These are phyloP conservation scores for Trametes villosa DNA, from an alignment of 768 basidiomycete genomes.

Conservation along the genomic window DNA sequence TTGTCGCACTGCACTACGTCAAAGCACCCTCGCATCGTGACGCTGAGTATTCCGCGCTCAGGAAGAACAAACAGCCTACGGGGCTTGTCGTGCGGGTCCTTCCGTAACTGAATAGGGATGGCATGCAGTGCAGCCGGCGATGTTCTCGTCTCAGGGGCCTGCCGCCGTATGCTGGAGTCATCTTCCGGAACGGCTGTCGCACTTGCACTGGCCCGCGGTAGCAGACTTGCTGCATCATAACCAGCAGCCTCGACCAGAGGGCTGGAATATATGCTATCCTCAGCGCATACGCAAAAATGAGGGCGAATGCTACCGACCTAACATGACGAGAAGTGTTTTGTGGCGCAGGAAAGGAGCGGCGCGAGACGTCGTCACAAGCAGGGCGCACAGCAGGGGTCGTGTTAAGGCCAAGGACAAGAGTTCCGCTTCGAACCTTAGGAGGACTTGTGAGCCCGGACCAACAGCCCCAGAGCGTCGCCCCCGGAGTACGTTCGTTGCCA, in stretches of 20 bases:
- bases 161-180: background rate
- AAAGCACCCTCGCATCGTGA: constrained; percentile 47
- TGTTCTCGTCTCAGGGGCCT: background rate
- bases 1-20: constrained; percentile 21
- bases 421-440: constrained; percentile 2
- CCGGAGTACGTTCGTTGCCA: background rate
- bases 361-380: no score
- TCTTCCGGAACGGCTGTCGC: no score
- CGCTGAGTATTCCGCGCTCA: constrained; percentile 28
- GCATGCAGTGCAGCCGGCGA: background rate
- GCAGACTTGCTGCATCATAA: no score
- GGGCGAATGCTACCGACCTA: no score
- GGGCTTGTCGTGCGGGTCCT: constrained; percentile 42
- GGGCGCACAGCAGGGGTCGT: no score
- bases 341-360: no score
- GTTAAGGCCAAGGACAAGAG: background rate
- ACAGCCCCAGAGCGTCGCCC: background rate
- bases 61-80: constrained; percentile 40
- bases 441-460: background rate
- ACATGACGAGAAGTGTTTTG: no score
- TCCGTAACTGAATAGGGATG: constrained; percentile 8
- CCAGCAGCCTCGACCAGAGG: no score
- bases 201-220: no score
- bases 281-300: no score
- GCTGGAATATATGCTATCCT: no score